A percentile compares a stretch with the other conserved stretches of the same genome.
Evolutionary conservation across 306 rosid species (phyloP).

Genomic region (Oxytropis ochrocephala): DNA sequence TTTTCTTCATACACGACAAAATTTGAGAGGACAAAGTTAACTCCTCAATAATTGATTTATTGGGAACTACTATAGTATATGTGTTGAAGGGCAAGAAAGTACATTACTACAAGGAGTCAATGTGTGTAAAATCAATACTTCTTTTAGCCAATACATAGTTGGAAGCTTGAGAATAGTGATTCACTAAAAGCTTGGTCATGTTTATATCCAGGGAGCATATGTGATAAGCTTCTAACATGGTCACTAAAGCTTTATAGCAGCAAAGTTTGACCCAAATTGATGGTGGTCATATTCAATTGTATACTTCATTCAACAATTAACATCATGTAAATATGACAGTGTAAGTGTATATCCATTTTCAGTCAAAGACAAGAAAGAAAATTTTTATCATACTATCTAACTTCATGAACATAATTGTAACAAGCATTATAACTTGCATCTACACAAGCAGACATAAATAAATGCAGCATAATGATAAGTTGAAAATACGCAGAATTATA

Average conservation of each 20-base stretch:
- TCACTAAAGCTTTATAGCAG: constrained; percentile 10
- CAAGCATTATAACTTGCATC: background rate
- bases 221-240: background rate
- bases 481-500: background rate
- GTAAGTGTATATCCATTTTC: constrained; percentile 8
- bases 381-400: background rate
- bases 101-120: background rate
- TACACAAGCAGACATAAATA: constrained; percentile 1
- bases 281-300: constrained; percentile 16
- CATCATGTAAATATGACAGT: background rate
- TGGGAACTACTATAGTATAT: background rate
- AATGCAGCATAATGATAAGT: background rate
- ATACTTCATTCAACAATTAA: background rate
- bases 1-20: constrained; percentile 14
- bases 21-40: background rate
- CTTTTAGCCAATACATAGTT: constrained; percentile 13
- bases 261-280: constrained; percentile 23
- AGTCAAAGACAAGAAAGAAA: background rate
- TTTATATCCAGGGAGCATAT: constrained; percentile 1
- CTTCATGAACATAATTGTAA: background rate
- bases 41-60: background rate
- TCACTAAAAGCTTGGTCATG: constrained; percentile 15
- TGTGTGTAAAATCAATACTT: background rate
- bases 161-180: constrained; percentile 5
- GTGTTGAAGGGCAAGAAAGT: background rate